Evolutionary conservation across 352 stramenopile genomes (phyloP), one percentile per base, ranked within the genome.

Genomic region (Pythium sukuiense): DNA sequence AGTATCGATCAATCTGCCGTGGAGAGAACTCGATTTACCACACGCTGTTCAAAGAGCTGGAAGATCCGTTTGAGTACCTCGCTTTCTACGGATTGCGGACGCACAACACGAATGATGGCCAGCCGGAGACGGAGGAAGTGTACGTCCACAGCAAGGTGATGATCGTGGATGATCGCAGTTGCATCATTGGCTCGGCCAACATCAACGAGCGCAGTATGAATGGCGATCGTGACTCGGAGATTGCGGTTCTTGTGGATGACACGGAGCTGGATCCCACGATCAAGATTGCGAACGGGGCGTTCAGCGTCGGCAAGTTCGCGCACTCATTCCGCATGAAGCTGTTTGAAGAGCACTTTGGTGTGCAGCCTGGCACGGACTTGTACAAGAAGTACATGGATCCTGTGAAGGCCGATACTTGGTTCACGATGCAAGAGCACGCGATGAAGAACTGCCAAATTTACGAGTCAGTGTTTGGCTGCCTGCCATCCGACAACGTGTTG

Each of bases 61-160:
- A 90, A 12, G 83, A 95, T 67, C 83, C 85, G 29, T 93, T 93
- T 63, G 88, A 94, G 66, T 96, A 96, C 69, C 90, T 96, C 64
- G 85, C 87, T 12, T 96, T 96, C 61, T 96, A 87, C 52, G 87
- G 85, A 4, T 70, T 96, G 35, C 84, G 85, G 18, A 92, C 81
- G 12, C 81, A 94, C 57, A 79, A 58, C 20, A 73, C 67, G 8
- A 68, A 79, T 9, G 62, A 74, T 54, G 70, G 63, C 9, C 62
- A 81, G 29, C 76, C 84, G 0, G 73, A 81, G 56, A 93, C 87
- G 0, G 87, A 95, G 59, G 76, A 93, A 59, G 76, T 96, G 2
- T 96, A 96, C 65, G 84, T 97, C 24, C 92, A 98, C 76, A 95
- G 80, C 64, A 98, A 97, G 72, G 70, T 96, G 61, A 97, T 96